Conservation (phyloP, 768 basidiomycete genomes). For the Coprinopsis cinerea region DNA sequence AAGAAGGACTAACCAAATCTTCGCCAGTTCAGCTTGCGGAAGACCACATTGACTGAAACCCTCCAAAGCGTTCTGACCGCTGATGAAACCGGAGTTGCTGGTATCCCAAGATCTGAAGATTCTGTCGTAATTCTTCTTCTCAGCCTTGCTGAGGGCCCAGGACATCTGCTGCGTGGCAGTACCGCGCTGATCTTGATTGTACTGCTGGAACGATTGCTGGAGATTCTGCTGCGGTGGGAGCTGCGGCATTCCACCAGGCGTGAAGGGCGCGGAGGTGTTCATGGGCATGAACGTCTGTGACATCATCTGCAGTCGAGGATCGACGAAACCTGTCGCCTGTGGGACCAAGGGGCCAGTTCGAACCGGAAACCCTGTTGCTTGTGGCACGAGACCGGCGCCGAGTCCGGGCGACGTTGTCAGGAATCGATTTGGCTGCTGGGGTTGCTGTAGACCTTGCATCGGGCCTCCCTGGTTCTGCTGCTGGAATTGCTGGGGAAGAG, state of each 20-base stretch:
- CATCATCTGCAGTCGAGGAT: conserved; percentile 86
- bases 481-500: conserved; percentile 58
- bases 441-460: conserved; percentile 27
- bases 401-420: conserved; percentile 52
- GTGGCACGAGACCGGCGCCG: conserved; percentile 40
- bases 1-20: conserved; percentile 63
- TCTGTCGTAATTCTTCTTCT: conserved; percentile 95
- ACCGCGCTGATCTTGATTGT: conserved; percentile 71
- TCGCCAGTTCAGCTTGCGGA: conserved; percentile 82
- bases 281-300: conserved; percentile 88
- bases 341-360: conserved; percentile 47
- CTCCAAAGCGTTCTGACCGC: conserved; percentile 76
- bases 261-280: conserved; percentile 54
- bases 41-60: conserved; percentile 94
- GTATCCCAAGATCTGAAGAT: conserved; percentile 98
- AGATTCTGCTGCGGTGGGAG: conserved; percentile 63
- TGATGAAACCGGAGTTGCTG: conserved; percentile 76
- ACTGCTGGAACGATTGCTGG: conserved; percentile 83
- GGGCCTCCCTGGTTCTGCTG: conserved; percentile 36
- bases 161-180: conserved; percentile 63
- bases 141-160: conserved; percentile 82
- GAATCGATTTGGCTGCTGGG: conserved; percentile 40
- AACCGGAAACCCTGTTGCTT: conserved; percentile 55
- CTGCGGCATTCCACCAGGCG: conserved; percentile 56
- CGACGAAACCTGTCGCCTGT: conserved; percentile 74